phyloP scores from a whole-genome alignment of 2,329 filamentous ascomycete genomes.

The Leptographium wingfieldii region DNA sequence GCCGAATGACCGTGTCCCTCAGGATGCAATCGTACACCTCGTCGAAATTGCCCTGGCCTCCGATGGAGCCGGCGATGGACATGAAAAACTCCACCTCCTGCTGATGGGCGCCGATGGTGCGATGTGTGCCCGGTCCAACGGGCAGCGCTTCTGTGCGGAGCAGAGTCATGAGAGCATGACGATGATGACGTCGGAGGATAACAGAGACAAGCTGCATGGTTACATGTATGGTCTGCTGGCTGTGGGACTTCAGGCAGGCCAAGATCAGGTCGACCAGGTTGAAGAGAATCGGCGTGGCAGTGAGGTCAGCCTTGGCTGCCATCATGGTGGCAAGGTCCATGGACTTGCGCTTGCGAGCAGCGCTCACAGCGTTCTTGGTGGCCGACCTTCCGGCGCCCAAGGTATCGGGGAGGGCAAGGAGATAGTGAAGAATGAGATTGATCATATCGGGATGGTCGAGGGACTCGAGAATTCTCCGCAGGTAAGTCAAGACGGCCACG shows the following conservation, averaged over 20 bases:
- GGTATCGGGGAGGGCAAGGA: constrained; percentile 65
- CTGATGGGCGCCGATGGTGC: constrained; percentile 62
- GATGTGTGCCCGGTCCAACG: constrained; percentile 20
- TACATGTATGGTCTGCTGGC: constrained; percentile 78
- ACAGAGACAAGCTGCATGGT: constrained; percentile 79
- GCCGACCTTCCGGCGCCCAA: constrained; percentile 20
- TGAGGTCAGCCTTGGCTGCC: constrained; percentile 58
- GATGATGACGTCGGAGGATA: constrained; percentile 76
- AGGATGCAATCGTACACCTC: constrained; percentile 60
- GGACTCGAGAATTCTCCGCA: constrained; percentile 79
- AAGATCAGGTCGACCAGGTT: constrained; percentile 86
- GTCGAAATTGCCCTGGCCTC: constrained; percentile 57
- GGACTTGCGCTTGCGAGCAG: constrained; percentile 72
- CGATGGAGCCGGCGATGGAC: constrained; percentile 53
- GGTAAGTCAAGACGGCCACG: constrained; percentile 86
- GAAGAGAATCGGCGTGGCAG: constrained; percentile 74
- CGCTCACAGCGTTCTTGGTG: constrained; percentile 40
- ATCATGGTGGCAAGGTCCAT: constrained; percentile 75
- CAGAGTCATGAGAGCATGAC: constrained; percentile 68
- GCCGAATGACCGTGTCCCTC: constrained; percentile 54
- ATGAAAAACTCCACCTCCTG: constrained; percentile 63
- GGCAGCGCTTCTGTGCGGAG: constrained; percentile 50
- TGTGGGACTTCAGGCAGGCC: constrained; percentile 71
- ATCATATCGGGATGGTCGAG: constrained; percentile 91
- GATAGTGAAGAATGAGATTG: constrained; percentile 83